Conservation (phyloP, 768 basidiomycete species). For the Daedaleopsis nitida region DNA sequence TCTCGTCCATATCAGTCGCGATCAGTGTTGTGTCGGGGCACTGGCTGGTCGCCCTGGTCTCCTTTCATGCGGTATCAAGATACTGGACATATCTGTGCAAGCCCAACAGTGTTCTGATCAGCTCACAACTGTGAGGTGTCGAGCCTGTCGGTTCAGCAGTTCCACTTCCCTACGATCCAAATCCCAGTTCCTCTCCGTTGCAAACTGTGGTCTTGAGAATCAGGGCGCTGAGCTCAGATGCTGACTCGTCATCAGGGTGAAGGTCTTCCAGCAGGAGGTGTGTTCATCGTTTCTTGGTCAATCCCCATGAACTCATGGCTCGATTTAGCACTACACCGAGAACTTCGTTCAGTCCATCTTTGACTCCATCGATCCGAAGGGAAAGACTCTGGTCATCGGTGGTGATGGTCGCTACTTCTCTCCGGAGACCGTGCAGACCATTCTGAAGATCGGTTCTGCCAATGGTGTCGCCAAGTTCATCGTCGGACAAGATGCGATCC, state of each 20-base stretch:
- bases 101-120: neutral
- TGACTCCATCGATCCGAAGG: constrained; percentile 81
- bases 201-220: too few relatives aligned
- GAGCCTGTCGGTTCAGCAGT: too few relatives aligned
- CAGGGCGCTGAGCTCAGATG: neutral
- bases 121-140: too few relatives aligned
- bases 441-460: constrained; percentile 91
- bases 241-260: constrained; percentile 62
- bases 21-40: constrained; percentile 21
- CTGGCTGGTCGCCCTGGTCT: neutral
- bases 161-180: too few relatives aligned
- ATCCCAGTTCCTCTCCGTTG: too few relatives aligned
- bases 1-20: constrained; percentile 8
- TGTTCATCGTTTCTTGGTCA: constrained; percentile 9
- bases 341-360: constrained; percentile 97
- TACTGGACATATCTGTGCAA: too few relatives aligned
- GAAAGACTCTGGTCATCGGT: constrained; percentile 88
- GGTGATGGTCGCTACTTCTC: constrained; percentile 96
- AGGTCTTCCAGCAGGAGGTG: constrained; percentile 97
- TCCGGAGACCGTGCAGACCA: constrained; percentile 84
- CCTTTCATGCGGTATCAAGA: neutral
- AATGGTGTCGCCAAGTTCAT: constrained; percentile 93
- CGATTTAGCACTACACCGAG: constrained; percentile 89
- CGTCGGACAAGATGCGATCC: constrained; percentile 86
- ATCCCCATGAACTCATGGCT: constrained; percentile 19